These are phyloP conservation scores for Fragosphaeria purpurea DNA, from an alignment of 2,329 filamentous ascomycete species.

Conservation along the genomic window DNA sequence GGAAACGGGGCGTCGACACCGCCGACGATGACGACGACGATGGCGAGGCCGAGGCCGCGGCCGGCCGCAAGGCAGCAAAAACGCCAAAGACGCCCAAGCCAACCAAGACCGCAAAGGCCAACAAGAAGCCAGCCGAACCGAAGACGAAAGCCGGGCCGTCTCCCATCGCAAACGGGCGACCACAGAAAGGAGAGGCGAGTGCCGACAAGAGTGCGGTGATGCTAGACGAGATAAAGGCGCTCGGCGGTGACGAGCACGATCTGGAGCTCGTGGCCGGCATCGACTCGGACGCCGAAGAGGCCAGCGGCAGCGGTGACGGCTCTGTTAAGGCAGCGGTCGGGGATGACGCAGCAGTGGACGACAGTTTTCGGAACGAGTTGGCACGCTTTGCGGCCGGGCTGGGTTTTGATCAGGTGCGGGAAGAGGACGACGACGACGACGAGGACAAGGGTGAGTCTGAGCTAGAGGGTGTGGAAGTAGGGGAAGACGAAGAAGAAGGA, in stretches of 20 bases:
- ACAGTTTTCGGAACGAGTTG: slow-evolving; percentile 35
- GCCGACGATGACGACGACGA: slow-evolving; percentile 4
- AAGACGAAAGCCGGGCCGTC: background rate
- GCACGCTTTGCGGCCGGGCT: slow-evolving; percentile 41
- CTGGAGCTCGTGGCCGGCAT: slow-evolving; percentile 49
- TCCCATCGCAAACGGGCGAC: too few relatives aligned
- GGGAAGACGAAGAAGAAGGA: slow-evolving; percentile 25
- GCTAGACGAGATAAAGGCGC: slow-evolving; percentile 52
- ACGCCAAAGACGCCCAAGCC: slow-evolving; percentile 30
- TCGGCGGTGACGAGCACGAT: slow-evolving; percentile 57
- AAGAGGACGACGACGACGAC: slow-evolving; percentile 29
- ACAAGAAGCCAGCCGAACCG: background rate
- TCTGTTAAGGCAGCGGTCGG: slow-evolving; percentile 15
- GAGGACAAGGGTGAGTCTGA: slow-evolving; percentile 18
- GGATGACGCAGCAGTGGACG: slow-evolving; percentile 16
- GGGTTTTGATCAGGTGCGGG: slow-evolving; percentile 34
- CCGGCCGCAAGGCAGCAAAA: slow-evolving; percentile 7
- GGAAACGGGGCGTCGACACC: slow-evolving; percentile 9
- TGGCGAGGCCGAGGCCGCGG: background rate
- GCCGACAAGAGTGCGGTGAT: slow-evolving; percentile 23
- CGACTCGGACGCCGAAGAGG: slow-evolving; percentile 39
- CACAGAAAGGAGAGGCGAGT: too few relatives aligned
- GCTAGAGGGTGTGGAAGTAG: slow-evolving; percentile 23
- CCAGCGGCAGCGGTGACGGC: slow-evolving; percentile 16
- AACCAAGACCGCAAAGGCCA: slow-evolving; percentile 7